Percentiles rank a stretch among this genome's conserved stretches.
Conservation (phyloP, 495 filamentous ascomycete genomes). For the Paragyromitra xinjiangensis region DNA sequence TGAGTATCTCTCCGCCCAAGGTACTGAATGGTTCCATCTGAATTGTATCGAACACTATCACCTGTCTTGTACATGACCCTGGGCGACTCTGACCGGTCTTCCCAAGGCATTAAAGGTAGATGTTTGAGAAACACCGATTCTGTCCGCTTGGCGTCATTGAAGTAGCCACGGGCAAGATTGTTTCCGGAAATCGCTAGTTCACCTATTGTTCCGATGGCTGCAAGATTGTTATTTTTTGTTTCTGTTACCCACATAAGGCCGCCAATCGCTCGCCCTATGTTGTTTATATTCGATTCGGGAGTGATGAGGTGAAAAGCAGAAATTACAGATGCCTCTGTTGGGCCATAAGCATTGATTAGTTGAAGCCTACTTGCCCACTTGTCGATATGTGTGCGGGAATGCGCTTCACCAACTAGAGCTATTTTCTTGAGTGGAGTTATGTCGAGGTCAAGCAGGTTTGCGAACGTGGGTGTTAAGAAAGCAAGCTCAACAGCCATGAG, state of each 20-base stretch:
- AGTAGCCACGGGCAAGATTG: slow-evolving; percentile 63
- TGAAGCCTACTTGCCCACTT: slow-evolving; percentile 30
- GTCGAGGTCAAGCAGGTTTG: slow-evolving; percentile 52
- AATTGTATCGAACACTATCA: slow-evolving; percentile 66
- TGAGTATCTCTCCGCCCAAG: slow-evolving; percentile 60
- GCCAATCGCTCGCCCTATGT: slow-evolving; percentile 63
- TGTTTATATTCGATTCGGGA: slow-evolving; percentile 56
- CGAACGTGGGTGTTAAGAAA: slow-evolving; percentile 51
- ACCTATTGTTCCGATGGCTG: slow-evolving; percentile 64
- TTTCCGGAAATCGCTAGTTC: slow-evolving; percentile 65
- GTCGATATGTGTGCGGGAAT: slow-evolving; percentile 43
- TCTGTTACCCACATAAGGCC: slow-evolving; percentile 63
- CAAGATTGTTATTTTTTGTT: slow-evolving; percentile 61
- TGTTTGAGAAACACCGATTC: slow-evolving; percentile 59
- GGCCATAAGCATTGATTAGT: slow-evolving; percentile 53
- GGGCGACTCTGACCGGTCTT: not conserved
- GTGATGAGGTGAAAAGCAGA: slow-evolving; percentile 20
- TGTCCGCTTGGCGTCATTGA: slow-evolving; percentile 60
- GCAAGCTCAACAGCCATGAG: slow-evolving; percentile 28
- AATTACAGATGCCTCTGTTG: slow-evolving; percentile 51
- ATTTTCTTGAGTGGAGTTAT: slow-evolving; percentile 55
- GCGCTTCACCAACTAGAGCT: slow-evolving; percentile 55
- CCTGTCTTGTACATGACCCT: slow-evolving; percentile 61
- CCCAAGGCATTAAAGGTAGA: slow-evolving; percentile 11
- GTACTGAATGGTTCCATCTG: slow-evolving; percentile 63